Percentiles rank a stretch among this genome's conserved stretches.
Evolutionary conservation across 495 filamentous ascomycete species (phyloP).

Genomic region (Aspergillus ostianus): DNA sequence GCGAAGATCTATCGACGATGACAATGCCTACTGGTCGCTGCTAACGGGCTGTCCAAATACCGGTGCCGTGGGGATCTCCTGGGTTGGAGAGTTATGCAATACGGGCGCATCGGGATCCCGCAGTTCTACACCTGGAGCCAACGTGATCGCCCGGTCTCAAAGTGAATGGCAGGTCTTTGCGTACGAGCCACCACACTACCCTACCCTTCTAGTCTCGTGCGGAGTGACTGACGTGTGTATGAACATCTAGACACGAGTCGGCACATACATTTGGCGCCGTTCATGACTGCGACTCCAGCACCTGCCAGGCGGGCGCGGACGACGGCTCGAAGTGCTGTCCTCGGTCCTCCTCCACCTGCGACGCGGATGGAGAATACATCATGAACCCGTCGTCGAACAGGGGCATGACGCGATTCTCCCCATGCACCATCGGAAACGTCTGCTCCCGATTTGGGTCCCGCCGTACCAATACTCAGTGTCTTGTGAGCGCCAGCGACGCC

Average conservation of each 20-base stretch:
- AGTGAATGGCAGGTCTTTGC: constrained; percentile 84
- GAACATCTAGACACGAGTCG: constrained; percentile 64
- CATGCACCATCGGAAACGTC: constrained; percentile 82
- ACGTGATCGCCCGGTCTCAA: constrained; percentile 73
- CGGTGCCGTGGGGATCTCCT: constrained; percentile 76
- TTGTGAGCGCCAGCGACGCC: constrained; percentile 45
- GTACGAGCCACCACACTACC: constrained; percentile 8
- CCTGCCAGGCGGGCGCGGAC: constrained; percentile 44
- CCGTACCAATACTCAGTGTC: constrained; percentile 63
- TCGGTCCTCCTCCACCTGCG: constrained; percentile 59
- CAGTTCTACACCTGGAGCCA: constrained; percentile 50
- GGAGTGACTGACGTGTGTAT: background rate
- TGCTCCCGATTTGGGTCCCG: constrained; percentile 74
- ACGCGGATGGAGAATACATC: constrained; percentile 70
- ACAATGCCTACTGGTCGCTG: constrained; percentile 83
- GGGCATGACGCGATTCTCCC: constrained; percentile 71
- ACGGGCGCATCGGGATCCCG: background rate
- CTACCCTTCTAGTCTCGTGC: background rate
- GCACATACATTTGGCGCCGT: constrained; percentile 90
- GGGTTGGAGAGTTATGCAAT: constrained; percentile 83
- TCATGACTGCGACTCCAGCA: constrained; percentile 70
- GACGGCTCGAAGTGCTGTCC: constrained; percentile 70
- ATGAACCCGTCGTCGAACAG: constrained; percentile 82
- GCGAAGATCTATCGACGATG: constrained; percentile 65
- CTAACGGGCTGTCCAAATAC: constrained; percentile 73